A percentile compares a stretch with the other conserved stretches of the same genome.
phyloP scores from a whole-genome alignment of 371 early-diverging fungal species.

The Sporodiniella umbellata region DNA sequence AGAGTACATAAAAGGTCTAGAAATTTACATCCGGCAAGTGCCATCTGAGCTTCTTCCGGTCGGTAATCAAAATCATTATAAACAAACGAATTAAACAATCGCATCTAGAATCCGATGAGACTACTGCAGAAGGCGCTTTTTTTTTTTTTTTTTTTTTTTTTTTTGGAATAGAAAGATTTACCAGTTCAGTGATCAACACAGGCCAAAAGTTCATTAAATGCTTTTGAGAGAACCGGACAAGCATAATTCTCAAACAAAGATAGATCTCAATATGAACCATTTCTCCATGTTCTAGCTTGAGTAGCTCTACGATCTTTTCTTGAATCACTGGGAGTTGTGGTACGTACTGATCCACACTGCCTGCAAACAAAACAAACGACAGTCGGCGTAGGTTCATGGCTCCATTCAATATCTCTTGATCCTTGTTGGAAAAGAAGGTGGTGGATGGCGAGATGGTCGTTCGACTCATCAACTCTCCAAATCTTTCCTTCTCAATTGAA shows the following conservation, averaged over 20 bases:
- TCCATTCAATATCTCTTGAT: slow-evolving; percentile 72
- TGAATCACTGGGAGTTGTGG: slow-evolving; percentile 79
- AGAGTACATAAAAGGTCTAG: slow-evolving; percentile 79
- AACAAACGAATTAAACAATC: slow-evolving; percentile 56
- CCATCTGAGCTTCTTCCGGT: slow-evolving; percentile 70
- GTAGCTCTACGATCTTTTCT: slow-evolving; percentile 85
- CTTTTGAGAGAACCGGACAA: slow-evolving; percentile 75
- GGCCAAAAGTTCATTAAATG: slow-evolving; percentile 90
- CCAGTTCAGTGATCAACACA: slow-evolving; percentile 82
- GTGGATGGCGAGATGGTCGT: slow-evolving; percentile 71
- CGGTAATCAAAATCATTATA: slow-evolving; percentile 44
- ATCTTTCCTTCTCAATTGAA: slow-evolving; percentile 69
- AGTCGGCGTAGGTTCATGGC: slow-evolving; percentile 71
- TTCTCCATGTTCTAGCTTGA: slow-evolving; percentile 67
- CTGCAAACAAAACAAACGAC: slow-evolving; percentile 78
- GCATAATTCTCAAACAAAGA: slow-evolving; percentile 76
- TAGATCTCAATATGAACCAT: slow-evolving; percentile 82
- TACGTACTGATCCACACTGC: slow-evolving; percentile 74
- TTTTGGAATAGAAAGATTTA: slow-evolving; percentile 32
- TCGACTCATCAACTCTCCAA: slow-evolving; percentile 69
- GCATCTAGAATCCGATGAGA: slow-evolving; percentile 53
- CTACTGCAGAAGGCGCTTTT: too few relatives aligned
- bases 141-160: too few relatives aligned
- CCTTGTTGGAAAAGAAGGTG: slow-evolving; percentile 78
- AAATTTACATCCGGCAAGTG: slow-evolving; percentile 86